Conservation (phyloP, 768 basidiomycete species). For the Terana coerulea region DNA sequence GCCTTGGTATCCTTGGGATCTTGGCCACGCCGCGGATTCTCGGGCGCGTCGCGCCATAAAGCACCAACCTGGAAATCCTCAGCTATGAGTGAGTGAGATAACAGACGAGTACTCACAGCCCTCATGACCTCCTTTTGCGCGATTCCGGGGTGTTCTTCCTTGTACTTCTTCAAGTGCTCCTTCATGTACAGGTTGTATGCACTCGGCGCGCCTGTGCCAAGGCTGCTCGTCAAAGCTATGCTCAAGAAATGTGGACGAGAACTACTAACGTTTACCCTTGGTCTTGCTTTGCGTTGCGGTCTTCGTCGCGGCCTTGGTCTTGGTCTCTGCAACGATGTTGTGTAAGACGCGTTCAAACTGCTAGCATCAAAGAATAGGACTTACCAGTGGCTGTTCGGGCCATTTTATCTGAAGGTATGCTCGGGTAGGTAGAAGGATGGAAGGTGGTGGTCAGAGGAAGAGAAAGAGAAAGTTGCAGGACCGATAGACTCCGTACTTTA, state of each 20-base stretch:
- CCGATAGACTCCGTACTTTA: slow-evolving; percentile 1
- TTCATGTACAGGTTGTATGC: slow-evolving; percentile 59
- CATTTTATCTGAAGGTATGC: slow-evolving; percentile 32
- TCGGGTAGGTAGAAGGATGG: slow-evolving; percentile 9
- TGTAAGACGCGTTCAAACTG: slow-evolving; percentile 3
- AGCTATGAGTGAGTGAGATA: background rate
- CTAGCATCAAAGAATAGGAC: slow-evolving; percentile 12
- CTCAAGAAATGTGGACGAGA: slow-evolving; percentile 19
- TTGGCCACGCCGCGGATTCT: slow-evolving; percentile 62
- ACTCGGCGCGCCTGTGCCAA: slow-evolving; percentile 53
- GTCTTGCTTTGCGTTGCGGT: slow-evolving; percentile 39
- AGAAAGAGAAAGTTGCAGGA: slow-evolving; percentile 8
- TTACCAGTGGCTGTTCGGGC: slow-evolving; percentile 49
- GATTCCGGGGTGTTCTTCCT: slow-evolving; percentile 45
- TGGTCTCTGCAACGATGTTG: slow-evolving; percentile 36
- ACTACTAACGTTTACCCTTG: slow-evolving; percentile 29
- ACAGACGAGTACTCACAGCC: slow-evolving; percentile 27
- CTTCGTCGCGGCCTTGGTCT: slow-evolving; percentile 56
- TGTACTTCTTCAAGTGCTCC: slow-evolving; percentile 55
- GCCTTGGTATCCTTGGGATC: slow-evolving; percentile 39
- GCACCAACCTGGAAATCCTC: slow-evolving; percentile 42
- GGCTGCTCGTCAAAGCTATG: slow-evolving; percentile 30
- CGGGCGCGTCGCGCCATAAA: slow-evolving; percentile 55
- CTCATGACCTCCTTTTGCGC: slow-evolving; percentile 53
- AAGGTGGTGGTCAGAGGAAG: slow-evolving; percentile 17